Evolutionary conservation across 768 basidiomycete genomes (phyloP).

Genomic region (Boletus rubescentipes): DNA sequence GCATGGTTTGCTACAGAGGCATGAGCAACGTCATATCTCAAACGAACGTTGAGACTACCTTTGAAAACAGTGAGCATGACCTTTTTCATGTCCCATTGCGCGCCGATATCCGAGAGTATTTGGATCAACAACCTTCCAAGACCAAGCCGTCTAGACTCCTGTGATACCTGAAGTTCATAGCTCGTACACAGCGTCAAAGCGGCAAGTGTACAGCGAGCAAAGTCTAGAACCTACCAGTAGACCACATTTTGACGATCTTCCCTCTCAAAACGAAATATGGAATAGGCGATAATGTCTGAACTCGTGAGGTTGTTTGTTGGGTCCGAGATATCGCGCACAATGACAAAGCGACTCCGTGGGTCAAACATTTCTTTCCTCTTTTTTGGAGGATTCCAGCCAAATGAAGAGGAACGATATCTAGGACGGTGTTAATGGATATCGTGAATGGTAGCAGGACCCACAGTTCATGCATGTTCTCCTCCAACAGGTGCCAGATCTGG

Average conservation of each 20-base stretch:
- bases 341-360: constrained; percentile 56
- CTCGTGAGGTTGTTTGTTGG: constrained; percentile 8
- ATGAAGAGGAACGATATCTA: constrained; percentile 57
- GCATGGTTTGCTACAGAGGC: constrained; percentile 40
- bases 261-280: constrained; percentile 72
- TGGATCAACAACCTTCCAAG: constrained; percentile 57
- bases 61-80: constrained; percentile 75
- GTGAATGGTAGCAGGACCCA: constrained; percentile 15
- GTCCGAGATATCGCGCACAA: constrained; percentile 32
- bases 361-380: constrained; percentile 66
- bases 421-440: neutral
- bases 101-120: constrained; percentile 49
- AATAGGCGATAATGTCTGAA: constrained; percentile 38
- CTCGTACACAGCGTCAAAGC: constrained; percentile 35
- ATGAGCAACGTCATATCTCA: constrained; percentile 6
- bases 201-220: neutral
- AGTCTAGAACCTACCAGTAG: constrained; percentile 59
- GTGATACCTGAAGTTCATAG: constrained; percentile 73
- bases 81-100: constrained; percentile 59
- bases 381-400: constrained; percentile 60
- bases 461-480: constrained; percentile 57
- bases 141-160: constrained; percentile 46
- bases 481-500: constrained; percentile 51
- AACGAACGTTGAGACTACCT: constrained; percentile 40
- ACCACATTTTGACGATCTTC: constrained; percentile 60